Evolutionary conservation across 768 basidiomycete genomes (phyloP), one percentile per base, ranked within the genome.

Genomic region (Leucosporidium scottii): DNA sequence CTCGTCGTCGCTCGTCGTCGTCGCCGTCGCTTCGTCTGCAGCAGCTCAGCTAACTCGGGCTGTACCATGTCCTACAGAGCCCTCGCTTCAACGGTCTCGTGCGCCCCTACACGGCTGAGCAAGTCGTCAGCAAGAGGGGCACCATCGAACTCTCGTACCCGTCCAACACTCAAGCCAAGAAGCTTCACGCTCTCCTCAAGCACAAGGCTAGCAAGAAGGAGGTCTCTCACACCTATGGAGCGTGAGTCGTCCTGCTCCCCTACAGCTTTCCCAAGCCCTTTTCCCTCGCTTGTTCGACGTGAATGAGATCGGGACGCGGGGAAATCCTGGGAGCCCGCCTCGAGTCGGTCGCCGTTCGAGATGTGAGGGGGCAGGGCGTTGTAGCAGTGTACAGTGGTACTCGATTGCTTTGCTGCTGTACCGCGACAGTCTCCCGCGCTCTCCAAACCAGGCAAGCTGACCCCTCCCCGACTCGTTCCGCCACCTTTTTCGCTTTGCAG

Each of bases 221-320:
- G 5, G 88, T 90, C 1, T 93, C 90, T 27, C 91, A 93, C 78
- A 99, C 96, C 69, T 99, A 98, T 76, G 96, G 96, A 81, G 93
- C 93, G 92, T 97, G 78, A 84, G 93, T 88, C 36, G 39, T 4
- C 30, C n/a, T 25, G 20, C 8, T 50, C 6, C 15, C 3, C 36
- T 12, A 8, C 51, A 0, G 3, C 59, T 12, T 1, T 15, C 7
- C 49, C 57, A 31, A 34, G 5, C 10, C 27, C 62, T 47, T n/a
- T 39, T 49, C 58, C 31, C 59, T 25, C 39, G 39, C 39, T 44
- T 44, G 39, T 44, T 44, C 39, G 39, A 44, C 39, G 39, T 44
- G 39, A 44, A 44, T 8, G 13, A 44, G 39, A 8, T 15, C 39
- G 39, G 39, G 39, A 44, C 39, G 39, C 39, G 39, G 39, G 39